Conservation (phyloP, 1,284 basidiomycete species). For the Leccinum subatratum region DNA sequence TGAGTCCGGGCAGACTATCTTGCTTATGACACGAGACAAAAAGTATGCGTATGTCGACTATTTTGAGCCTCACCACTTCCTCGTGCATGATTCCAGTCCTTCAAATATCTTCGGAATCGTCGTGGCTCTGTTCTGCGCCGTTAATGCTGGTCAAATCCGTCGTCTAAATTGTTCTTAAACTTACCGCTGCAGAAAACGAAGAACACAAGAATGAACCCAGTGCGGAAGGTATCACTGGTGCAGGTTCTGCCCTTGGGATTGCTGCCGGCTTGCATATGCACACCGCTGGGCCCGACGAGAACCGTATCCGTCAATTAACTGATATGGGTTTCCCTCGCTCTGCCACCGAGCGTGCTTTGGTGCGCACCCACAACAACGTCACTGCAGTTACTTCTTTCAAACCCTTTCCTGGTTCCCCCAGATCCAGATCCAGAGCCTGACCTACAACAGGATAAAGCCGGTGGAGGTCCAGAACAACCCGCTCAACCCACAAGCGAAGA, state of each 20-base stretch:
- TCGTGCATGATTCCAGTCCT: conserved; percentile 78
- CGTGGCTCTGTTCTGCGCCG: conserved; percentile 78
- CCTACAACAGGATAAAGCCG: conserved; percentile 27
- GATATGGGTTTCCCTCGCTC: conserved; percentile 96
- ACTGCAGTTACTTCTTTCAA: conserved; percentile 76
- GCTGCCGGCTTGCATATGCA: conserved; percentile 39
- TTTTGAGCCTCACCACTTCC: conserved; percentile 82
- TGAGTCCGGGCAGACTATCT: conserved; percentile 79
- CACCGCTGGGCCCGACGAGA: conserved; percentile 65
- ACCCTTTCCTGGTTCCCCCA: conserved; percentile 74
- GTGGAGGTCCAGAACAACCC: conserved; percentile 27
- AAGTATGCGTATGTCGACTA: conserved; percentile 69
- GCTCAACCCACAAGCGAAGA: conserved; percentile 28
- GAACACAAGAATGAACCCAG: conserved; percentile 47
- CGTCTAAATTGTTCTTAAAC: conserved; percentile 75
- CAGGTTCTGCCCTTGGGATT: conserved; percentile 31
- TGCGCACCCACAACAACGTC: conserved; percentile 85
- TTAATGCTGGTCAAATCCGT: conserved; percentile 70
- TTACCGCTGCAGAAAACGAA: conserved; percentile 81
- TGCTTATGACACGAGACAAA: conserved; percentile 73
- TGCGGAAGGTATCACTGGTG: conserved; percentile 23
- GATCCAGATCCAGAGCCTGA: conserved; percentile 37
- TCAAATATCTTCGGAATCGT: conserved; percentile 72
- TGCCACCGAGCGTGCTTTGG: conserved; percentile 79
- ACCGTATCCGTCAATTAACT: conserved; percentile 73